Percentiles rank a stretch among this genome's conserved stretches.
Conservation (phyloP, 768 basidiomycete species). For the Tylopilus cervinicoccineus region DNA sequence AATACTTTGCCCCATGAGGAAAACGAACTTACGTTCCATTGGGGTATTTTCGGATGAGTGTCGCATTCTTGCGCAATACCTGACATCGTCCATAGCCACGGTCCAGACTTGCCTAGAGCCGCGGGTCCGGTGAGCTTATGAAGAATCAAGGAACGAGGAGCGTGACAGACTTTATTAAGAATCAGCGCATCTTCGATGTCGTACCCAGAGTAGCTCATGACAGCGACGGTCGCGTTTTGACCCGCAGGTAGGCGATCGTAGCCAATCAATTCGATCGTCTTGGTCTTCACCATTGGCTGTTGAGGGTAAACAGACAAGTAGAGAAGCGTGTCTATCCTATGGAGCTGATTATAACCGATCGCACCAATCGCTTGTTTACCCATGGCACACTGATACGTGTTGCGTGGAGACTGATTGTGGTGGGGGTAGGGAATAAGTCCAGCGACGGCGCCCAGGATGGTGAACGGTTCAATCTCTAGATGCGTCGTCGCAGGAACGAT, state of each 20-base stretch:
- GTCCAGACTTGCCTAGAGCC: constrained; percentile 81
- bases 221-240: constrained; percentile 96
- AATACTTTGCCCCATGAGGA: constrained; percentile 10
- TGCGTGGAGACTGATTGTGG: constrained; percentile 98
- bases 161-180: constrained; percentile 69
- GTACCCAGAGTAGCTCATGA: constrained; percentile 99
- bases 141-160: constrained; percentile 3
- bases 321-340: constrained; percentile 96
- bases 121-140: constrained; percentile 1
- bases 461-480: constrained; percentile 98
- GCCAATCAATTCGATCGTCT: constrained; percentile 94
- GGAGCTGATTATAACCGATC: constrained; percentile 96
- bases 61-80: constrained; percentile 92
- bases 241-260: constrained; percentile 97
- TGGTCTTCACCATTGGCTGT: constrained; percentile 99
- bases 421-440: constrained; percentile 99
- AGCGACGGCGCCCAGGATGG: constrained; percentile 93
- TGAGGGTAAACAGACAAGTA: constrained; percentile 98
- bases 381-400: constrained; percentile 99
- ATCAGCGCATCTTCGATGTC: constrained; percentile 99
- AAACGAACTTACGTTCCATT: constrained; percentile 85
- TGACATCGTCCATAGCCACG: constrained; percentile 98
- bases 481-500: constrained; percentile 85
- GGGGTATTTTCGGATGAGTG: constrained; percentile 91
- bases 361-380: constrained; percentile 99